Evolutionary conservation across 2,329 filamentous ascomycete species (phyloP).

Genomic region (Arthrinium phaeospermum): DNA sequence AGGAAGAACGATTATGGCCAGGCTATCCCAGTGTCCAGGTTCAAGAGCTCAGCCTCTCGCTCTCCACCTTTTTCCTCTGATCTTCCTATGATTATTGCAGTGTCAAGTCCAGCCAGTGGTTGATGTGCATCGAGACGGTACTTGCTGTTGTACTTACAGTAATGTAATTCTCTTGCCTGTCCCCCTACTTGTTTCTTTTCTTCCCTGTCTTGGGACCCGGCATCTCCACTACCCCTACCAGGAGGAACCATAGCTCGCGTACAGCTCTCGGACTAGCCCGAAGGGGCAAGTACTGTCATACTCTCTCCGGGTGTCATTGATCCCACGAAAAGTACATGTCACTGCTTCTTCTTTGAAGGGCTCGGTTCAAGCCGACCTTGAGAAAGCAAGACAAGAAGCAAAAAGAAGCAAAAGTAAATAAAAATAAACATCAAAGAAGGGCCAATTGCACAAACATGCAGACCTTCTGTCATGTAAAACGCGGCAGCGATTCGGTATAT

Average conservation of each 20-base stretch:
- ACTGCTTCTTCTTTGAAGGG: conserved; percentile 5
- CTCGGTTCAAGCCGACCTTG: conserved; percentile 9
- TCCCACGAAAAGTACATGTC: not conserved
- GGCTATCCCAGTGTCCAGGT: conserved; percentile 14
- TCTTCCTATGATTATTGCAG: conserved; percentile 14
- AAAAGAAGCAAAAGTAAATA: not conserved
- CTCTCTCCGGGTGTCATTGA: not conserved
- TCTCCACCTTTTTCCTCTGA: conserved; percentile 8
- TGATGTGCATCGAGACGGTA: not conserved
- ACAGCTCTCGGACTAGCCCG: not conserved
- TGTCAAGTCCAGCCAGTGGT: conserved; percentile 7
- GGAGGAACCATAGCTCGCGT: conserved; percentile 9
- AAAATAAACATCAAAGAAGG: not conserved
- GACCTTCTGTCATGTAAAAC: not conserved
- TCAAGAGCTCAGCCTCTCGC: conserved; percentile 11
- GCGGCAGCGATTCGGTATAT: not conserved
- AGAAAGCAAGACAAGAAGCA: conserved; percentile 7
- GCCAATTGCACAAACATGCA: not conserved
- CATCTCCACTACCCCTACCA: conserved; percentile 16
- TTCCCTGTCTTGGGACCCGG: conserved; percentile 9
- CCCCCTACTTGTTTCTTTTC: conserved; percentile 16
- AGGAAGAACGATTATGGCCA: conserved; percentile 8
- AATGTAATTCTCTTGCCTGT: conserved; percentile 5
- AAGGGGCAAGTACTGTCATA: conserved; percentile 11
- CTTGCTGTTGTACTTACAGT: conserved; percentile 4